A percentile compares a stretch with the other conserved stretches of the same genome.
Evolutionary conservation across 768 basidiomycete species (phyloP).

Genomic region (Brasilioporus rufonigricans): DNA sequence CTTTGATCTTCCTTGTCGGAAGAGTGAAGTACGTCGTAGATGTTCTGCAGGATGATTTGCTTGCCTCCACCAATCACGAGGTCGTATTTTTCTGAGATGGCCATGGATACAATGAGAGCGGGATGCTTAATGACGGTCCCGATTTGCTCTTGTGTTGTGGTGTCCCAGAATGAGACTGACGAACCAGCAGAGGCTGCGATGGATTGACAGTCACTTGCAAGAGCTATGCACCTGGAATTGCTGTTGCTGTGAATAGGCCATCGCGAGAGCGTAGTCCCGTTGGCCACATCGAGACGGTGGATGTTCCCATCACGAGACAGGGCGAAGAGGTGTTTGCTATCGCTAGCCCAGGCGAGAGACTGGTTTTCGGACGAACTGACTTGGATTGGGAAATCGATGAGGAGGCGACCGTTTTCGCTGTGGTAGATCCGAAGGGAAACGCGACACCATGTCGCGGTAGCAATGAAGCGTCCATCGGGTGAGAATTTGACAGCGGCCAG

Average conservation of each 20-base stretch:
- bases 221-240: background rate
- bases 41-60: background rate
- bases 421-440: conserved; percentile 3
- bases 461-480: conserved; percentile 4
- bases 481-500: conserved; percentile 10
- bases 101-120: background rate
- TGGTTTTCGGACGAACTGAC: conserved; percentile 5
- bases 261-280: background rate
- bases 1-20: background rate
- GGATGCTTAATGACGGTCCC: conserved; percentile 7
- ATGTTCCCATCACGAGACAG: background rate
- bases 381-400: conserved; percentile 1
- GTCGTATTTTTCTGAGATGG: conserved; percentile 2
- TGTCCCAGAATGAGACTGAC: conserved; percentile 13
- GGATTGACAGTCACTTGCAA: background rate
- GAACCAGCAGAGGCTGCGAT: conserved; percentile 6
- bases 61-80: conserved; percentile 4
- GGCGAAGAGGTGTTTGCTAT: conserved; percentile 9
- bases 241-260: conserved; percentile 1
- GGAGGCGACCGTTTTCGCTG: background rate
- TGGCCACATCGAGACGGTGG: conserved; percentile 1
- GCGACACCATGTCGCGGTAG: conserved; percentile 2
- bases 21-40: background rate
- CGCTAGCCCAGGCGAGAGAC: conserved; percentile 7
- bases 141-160: background rate